Percentiles rank a stretch among this genome's conserved stretches.
Conservation (phyloP, 257 asterid genomes). For the Euphrasia confusa region DNA sequence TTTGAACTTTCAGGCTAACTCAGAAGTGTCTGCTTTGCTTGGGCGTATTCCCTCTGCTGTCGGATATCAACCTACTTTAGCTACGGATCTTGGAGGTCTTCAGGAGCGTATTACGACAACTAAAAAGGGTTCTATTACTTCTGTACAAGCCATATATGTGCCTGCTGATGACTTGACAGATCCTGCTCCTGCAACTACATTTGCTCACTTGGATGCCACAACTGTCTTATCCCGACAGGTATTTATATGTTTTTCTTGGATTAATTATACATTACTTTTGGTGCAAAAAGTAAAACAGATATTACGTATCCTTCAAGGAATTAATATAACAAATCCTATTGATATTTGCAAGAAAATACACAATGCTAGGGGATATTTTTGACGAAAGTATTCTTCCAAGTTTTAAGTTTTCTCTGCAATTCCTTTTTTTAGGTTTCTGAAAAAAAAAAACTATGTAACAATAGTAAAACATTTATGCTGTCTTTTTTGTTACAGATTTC, state of each 20-base stretch:
- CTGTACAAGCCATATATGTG: conserved; percentile 98
- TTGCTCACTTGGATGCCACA: conserved; percentile 99
- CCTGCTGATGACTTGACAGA: conserved; percentile 99
- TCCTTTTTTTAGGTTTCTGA: too few species aligned
- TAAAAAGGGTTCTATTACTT: conserved; percentile 93
- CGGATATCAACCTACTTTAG: conserved; percentile 97
- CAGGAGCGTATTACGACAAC: conserved; percentile 98
- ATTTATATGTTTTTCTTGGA: not conserved
- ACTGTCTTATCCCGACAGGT: conserved; percentile 96
- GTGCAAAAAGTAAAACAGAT: not conserved
- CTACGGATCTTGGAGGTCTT: conserved; percentile 99
- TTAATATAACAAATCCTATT: not conserved
- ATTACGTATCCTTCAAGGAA: not conserved
- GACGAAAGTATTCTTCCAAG: not conserved
- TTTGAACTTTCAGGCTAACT: conserved; percentile 64
- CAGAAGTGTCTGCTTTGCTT: conserved; percentile 98
- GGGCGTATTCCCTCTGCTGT: conserved; percentile 99
- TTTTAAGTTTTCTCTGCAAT: not conserved
- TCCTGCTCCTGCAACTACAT: conserved; percentile 99
- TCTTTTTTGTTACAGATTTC: conserved; percentile 55
- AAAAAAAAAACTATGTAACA: not conserved
- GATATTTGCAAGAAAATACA: not conserved
- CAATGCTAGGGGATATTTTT: not conserved
- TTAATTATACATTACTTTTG: not conserved
- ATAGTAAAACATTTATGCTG: not conserved